These are phyloP conservation scores for Rhizoclosmatium sp. DNA, from an alignment of 192 early-diverging fungal genomes.

Conservation along the genomic window DNA sequence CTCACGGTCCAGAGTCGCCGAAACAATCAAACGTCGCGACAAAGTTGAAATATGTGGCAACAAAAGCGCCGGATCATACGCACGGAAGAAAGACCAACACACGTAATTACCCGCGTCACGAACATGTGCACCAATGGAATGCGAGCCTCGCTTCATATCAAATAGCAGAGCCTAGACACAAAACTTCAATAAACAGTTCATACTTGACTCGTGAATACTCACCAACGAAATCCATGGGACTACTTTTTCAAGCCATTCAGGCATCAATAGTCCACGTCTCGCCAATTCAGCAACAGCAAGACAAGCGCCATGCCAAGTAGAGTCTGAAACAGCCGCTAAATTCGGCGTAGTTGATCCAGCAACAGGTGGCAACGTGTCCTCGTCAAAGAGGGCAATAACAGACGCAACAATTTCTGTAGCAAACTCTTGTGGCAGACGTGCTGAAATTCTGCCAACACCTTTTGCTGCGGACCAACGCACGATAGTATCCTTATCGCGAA, in stretches of 20 bases:
- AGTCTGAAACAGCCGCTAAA: slow-evolving; percentile 78
- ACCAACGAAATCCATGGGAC: slow-evolving; percentile 83
- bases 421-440: slow-evolving; percentile 79
- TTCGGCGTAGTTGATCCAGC: neutral
- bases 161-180: slow-evolving; percentile 75
- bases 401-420: slow-evolving; percentile 84
- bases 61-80: slow-evolving; percentile 79
- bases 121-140: slow-evolving; percentile 93
- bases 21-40: slow-evolving; percentile 79
- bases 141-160: slow-evolving; percentile 86
- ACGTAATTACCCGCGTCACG: slow-evolving; percentile 97
- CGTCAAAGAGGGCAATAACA: slow-evolving; percentile 82
- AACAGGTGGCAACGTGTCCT: slow-evolving; percentile 64
- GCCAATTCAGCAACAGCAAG: slow-evolving; percentile 92
- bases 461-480: slow-evolving; percentile 98
- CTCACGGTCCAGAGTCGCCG: slow-evolving; percentile 91
- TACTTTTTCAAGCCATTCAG: slow-evolving; percentile 69
- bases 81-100: slow-evolving; percentile 96
- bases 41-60: slow-evolving; percentile 68
- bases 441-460: slow-evolving; percentile 88
- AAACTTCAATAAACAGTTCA: neutral
- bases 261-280: slow-evolving; percentile 82
- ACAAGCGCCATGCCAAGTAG: slow-evolving; percentile 94
- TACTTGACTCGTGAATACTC: neutral
- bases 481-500: slow-evolving; percentile 92